Base-by-base conservation (phyloP, 106 monocot species). In the Narthecium ossifragum region DNA sequence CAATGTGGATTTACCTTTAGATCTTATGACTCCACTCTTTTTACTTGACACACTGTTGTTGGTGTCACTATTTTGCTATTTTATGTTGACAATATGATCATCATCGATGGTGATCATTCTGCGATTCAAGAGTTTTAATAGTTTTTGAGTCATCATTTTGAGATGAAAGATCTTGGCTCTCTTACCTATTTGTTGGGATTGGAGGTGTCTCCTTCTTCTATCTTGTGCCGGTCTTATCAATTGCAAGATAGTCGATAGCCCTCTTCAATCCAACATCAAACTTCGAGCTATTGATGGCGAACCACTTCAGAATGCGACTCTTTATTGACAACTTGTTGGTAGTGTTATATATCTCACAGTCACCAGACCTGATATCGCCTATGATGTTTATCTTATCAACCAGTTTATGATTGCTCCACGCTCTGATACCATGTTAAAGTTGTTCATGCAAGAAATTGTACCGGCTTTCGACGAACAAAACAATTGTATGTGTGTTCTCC, bases 331-430 rank as follows among this genome's bases (percentile, higher is more conserved):
- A 1, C 21, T 52, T 27, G 26, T 27, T 24, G 26, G 26, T 23
- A 4, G 51, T 24, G 8, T 39, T 22, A 11, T 40, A 0, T 60
- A 60, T 41, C 26, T 41, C 2, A 60, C 25, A 2, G 23, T 57
- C 32, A 57, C 34, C 20, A 15, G 34, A 4, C 57, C 34, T 22
- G 11, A 57, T 57, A 57, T 57, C 37, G 34, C 34, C 8, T 57
- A 57, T 36, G 21, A 15, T 0, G 18, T 57, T 15, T 21, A 34
- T 22, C 2, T 57, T 15, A 36, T 57, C 22, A 57, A 36, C 23
- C 34, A 57, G 57, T 37, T 57, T 36, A 8, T 36, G 0, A 5
- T 1, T 18, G 34, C 57, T 57, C 22, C 34, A 20, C 34, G 32
- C 10, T 30, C 8, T 8, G 3, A n/a, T n/a, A n/a, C n/a, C n/a